Evolutionary conservation across 495 filamentous ascomycete genomes (phyloP).

Genomic region (Lindgomyces ingoldianus): DNA sequence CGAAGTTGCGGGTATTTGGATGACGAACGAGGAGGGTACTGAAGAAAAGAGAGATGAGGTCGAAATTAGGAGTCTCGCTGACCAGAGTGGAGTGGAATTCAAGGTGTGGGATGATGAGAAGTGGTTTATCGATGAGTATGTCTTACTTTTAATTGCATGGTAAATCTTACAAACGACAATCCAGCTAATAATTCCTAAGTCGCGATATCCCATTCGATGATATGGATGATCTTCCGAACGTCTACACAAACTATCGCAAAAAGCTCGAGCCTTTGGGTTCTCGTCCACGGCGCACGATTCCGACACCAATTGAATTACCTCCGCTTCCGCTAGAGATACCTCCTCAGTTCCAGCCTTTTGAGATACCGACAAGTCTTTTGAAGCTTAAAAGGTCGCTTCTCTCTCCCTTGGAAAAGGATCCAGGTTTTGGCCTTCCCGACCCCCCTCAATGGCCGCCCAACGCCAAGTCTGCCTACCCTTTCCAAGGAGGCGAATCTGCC

Average conservation of each 20-base stretch:
- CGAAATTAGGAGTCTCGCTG: slow-evolving; percentile 52
- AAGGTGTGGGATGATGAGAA: slow-evolving; percentile 68
- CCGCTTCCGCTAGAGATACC: slow-evolving; percentile 57
- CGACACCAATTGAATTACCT: slow-evolving; percentile 53
- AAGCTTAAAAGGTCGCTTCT: slow-evolving; percentile 55
- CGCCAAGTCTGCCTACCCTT: slow-evolving; percentile 60
- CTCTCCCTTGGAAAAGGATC: slow-evolving; percentile 52
- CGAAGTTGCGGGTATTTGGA: slow-evolving; percentile 66
- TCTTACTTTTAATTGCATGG: slow-evolving; percentile 11
- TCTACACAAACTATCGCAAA: slow-evolving; percentile 71
- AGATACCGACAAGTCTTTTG: slow-evolving; percentile 55
- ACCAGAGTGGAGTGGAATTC: slow-evolving; percentile 54
- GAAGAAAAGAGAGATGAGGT: slow-evolving; percentile 66
- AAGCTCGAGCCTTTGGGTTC: slow-evolving; percentile 63
- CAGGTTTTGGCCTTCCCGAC: slow-evolving; percentile 37
- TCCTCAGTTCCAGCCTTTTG: slow-evolving; percentile 58
- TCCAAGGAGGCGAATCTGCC: slow-evolving; percentile 62
- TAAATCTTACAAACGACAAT: not conserved
- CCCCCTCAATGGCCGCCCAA: slow-evolving; percentile 52
- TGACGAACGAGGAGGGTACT: slow-evolving; percentile 63
- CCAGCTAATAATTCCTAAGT: slow-evolving; percentile 42
- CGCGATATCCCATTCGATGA: slow-evolving; percentile 56
- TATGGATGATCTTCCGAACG: slow-evolving; percentile 59
- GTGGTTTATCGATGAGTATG: slow-evolving; percentile 72
- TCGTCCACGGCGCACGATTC: slow-evolving; percentile 54